These are phyloP conservation scores for Vitis amurensis DNA, from an alignment of 164 flowering plant species.

Conservation along the genomic window DNA sequence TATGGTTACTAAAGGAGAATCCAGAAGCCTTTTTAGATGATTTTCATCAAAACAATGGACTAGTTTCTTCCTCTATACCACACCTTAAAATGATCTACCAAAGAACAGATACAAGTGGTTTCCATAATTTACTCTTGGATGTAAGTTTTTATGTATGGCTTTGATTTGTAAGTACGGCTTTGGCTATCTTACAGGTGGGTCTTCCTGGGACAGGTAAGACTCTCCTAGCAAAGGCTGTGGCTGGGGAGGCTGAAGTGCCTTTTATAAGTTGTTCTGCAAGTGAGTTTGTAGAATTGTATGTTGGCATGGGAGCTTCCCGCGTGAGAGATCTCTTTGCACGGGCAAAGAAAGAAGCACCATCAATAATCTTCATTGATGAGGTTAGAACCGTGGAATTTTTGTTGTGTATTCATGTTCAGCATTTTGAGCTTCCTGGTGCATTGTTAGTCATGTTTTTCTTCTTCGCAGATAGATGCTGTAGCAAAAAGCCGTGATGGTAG, in stretches of 20 bases:
- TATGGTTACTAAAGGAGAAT: too few relatives aligned
- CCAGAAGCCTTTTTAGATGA: too few relatives aligned
- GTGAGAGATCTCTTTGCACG: conserved; percentile 94
- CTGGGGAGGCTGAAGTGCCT: conserved; percentile 99
- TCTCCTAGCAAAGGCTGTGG: conserved; percentile 96
- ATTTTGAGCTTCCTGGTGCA: conserved; percentile 1
- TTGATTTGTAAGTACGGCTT: conserved; percentile 11
- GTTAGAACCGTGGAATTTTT: conserved; percentile 31
- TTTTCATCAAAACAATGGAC: too few relatives aligned
- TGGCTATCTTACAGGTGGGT: conserved; percentile 75
- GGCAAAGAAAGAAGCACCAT: conserved; percentile 97
- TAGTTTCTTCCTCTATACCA: too few relatives aligned
- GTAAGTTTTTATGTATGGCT: neutral
- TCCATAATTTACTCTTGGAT: neutral
- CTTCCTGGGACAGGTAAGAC: conserved; percentile 99
- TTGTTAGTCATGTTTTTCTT: neutral
- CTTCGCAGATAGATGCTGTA: conserved; percentile 91
- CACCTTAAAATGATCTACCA: neutral
- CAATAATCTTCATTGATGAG: conserved; percentile 98
- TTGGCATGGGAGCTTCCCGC: conserved; percentile 99
- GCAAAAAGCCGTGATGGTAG: conserved; percentile 98
- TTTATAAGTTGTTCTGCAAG: conserved; percentile 97
- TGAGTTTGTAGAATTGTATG: conserved; percentile 97
- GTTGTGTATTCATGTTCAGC: neutral
- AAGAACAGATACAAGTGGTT: neutral